Evolutionary conservation across 169 alveolate genomes (phyloP).

Genomic region (Eimeria praecox): DNA sequence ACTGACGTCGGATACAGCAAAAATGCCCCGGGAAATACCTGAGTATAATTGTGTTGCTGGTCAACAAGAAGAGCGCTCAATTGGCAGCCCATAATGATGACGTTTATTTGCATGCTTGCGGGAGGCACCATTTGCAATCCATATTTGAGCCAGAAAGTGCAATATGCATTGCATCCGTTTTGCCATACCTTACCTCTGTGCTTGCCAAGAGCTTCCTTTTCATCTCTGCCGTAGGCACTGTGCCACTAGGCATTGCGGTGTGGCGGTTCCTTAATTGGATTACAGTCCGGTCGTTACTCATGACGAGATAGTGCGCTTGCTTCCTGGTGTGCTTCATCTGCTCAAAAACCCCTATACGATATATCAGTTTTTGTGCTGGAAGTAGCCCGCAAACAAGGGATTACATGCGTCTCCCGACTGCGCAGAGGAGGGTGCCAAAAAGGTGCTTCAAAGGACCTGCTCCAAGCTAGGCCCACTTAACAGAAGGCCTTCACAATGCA

Average conservation of each 20-base stretch:
- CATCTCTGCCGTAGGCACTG: neutral
- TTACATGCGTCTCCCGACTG: neutral
- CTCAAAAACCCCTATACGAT: neutral
- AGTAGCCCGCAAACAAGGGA: neutral
- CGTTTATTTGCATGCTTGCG: no score
- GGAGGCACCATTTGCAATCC: neutral
- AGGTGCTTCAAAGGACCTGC: neutral
- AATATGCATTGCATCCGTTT: neutral
- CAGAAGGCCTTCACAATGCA: neutral
- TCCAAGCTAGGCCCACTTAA: neutral
- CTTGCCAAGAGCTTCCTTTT: neutral
- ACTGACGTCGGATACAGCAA: neutral
- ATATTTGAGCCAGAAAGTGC: neutral
- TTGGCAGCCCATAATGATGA: neutral
- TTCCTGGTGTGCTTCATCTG: neutral
- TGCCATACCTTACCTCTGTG: neutral
- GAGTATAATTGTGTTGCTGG: neutral
- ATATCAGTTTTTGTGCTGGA: neutral
- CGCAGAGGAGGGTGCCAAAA: neutral
- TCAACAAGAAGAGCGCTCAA: neutral
- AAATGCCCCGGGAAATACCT: neutral
- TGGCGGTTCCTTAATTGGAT: neutral
- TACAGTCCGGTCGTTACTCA: neutral
- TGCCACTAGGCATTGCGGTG: neutral
- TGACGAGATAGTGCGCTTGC: neutral